These are phyloP conservation scores for Pichia sp. DNA, from an alignment of 1,139 yeast species.

Conservation along the genomic window DNA sequence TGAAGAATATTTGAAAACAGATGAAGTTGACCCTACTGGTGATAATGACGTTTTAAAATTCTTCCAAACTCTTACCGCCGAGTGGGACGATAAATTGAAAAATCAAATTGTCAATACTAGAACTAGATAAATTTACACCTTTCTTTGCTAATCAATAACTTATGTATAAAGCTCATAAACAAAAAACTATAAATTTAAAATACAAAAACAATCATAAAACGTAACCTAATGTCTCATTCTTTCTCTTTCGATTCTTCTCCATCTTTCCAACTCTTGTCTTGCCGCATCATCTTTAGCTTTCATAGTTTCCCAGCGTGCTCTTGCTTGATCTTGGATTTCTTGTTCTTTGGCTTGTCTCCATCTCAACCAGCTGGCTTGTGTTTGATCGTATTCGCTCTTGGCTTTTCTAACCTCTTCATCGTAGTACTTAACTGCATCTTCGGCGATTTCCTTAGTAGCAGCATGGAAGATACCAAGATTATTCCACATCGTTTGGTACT, in stretches of 20 bases:
- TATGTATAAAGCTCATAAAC: neutral
- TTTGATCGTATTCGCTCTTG: slow-evolving; percentile 17
- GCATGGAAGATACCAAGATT: slow-evolving; percentile 29
- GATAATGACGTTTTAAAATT: slow-evolving; percentile 61
- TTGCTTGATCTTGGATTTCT: slow-evolving; percentile 18
- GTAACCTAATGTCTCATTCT: neutral
- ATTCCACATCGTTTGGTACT: slow-evolving; percentile 33
- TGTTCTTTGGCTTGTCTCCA: slow-evolving; percentile 19
- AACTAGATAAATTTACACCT: slow-evolving; percentile 1
- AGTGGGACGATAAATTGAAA: slow-evolving; percentile 70
- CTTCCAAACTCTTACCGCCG: slow-evolving; percentile 49
- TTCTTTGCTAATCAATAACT: neutral
- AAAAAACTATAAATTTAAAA: neutral
- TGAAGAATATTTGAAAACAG: slow-evolving; percentile 54
- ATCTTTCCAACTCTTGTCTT: slow-evolving; percentile 17
- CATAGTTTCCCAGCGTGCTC: slow-evolving; percentile 10
- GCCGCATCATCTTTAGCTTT: slow-evolving; percentile 16
- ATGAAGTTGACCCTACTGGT: slow-evolving; percentile 62
- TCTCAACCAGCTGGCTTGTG: slow-evolving; percentile 18
- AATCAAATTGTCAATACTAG: slow-evolving; percentile 66
- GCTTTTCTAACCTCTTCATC: slow-evolving; percentile 15
- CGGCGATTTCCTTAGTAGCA: slow-evolving; percentile 28
- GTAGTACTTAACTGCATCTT: slow-evolving; percentile 28
- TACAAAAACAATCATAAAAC: neutral
- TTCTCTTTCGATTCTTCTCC: slow-evolving; percentile 6